These are phyloP conservation scores for Leptographium lundbergii DNA, from an alignment of 2,329 filamentous ascomycete species.

Conservation along the genomic window DNA sequence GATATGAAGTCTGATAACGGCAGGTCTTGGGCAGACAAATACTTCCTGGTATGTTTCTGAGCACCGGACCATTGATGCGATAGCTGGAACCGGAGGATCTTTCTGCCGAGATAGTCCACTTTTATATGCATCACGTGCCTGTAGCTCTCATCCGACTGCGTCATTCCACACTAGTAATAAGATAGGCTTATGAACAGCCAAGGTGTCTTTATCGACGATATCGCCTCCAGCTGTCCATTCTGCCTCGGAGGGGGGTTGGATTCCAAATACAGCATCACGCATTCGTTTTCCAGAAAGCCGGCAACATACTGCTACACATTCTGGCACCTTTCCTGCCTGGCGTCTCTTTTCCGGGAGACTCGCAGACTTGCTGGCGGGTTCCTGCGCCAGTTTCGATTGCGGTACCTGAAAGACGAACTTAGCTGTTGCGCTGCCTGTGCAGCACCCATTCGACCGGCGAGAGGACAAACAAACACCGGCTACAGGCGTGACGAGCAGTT, in stretches of 20 bases:
- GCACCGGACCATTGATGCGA: no score
- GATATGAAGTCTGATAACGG: no score
- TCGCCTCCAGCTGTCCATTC: background rate
- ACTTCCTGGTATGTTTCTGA: no score
- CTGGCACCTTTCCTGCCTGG: background rate
- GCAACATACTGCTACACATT: background rate
- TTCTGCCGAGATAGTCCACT: background rate
- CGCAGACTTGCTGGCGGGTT: background rate
- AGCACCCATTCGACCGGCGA: background rate
- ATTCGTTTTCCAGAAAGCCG: background rate
- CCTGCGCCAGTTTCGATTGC: background rate
- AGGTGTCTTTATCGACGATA: conserved; percentile 2
- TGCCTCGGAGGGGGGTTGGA: background rate
- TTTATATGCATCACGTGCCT: background rate
- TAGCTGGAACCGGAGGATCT: background rate
- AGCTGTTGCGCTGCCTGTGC: background rate
- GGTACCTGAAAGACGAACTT: background rate
- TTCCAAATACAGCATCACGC: background rate
- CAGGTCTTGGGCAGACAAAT: no score
- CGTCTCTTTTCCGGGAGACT: background rate
- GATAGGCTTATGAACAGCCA: background rate
- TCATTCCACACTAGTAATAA: background rate
- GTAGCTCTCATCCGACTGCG: background rate
- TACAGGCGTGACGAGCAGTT: background rate
- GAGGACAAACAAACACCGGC: no score